Percentiles rank a stretch among this genome's conserved stretches.
These are phyloP conservation scores for Striga hermonthica DNA, from an alignment of 305 asterid species.

Conservation along the genomic window DNA sequence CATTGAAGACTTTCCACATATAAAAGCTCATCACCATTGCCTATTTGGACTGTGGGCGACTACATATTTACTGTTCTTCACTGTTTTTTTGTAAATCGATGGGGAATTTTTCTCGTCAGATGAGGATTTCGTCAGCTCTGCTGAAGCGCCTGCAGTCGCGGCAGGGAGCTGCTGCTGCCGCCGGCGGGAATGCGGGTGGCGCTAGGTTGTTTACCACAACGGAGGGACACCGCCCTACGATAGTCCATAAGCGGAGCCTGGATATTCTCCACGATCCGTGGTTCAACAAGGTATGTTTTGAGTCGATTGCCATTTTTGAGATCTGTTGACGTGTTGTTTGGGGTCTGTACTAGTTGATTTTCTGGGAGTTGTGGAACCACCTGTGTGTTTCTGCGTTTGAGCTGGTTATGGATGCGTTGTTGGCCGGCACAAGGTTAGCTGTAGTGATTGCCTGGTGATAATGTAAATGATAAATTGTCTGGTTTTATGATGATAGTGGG, in stretches of 20 bases:
- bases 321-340: conserved; percentile 27
- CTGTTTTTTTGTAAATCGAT: conserved; percentile 23
- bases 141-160: conserved; percentile 56
- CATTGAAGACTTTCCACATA: conserved; percentile 22
- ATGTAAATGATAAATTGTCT: conserved; percentile 6
- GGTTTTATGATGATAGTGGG: background rate
- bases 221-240: conserved; percentile 89
- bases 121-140: conserved; percentile 66
- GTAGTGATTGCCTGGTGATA: conserved; percentile 19
- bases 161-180: conserved; percentile 35
- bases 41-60: background rate
- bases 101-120: conserved; percentile 54
- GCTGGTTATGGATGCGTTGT: conserved; percentile 1
- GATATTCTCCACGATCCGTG: conserved; percentile 99
- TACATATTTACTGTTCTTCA: background rate
- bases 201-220: conserved; percentile 70
- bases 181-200: conserved; percentile 35
- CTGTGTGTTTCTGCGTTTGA: background rate
- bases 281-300: conserved; percentile 76
- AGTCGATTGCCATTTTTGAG: conserved; percentile 17
- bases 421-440: conserved; percentile 17
- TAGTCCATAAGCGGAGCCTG: conserved; percentile 79
- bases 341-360: conserved; percentile 3
- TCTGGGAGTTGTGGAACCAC: conserved; percentile 17
- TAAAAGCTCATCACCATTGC: conserved; percentile 17